A percentile compares a stretch with the other conserved stretches of the same genome.
Evolutionary conservation across 2,329 filamentous ascomycete species (phyloP).

Genomic region (Zasmidium citrigriseum): DNA sequence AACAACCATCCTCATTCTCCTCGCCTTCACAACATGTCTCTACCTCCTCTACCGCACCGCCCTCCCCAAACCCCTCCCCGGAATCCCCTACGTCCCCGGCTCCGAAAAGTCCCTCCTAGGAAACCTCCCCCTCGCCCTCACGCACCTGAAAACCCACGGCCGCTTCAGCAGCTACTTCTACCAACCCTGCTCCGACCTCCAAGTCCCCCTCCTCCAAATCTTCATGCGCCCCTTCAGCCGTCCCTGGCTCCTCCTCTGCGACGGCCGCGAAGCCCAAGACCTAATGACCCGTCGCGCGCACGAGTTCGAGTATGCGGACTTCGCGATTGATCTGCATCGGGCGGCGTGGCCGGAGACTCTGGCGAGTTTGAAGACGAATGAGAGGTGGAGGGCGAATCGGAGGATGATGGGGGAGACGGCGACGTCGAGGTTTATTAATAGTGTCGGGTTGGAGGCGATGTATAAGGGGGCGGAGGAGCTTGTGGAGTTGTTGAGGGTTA

Average conservation of each 20-base stretch:
- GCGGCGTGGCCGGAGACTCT: constrained; percentile 16
- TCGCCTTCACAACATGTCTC: not conserved
- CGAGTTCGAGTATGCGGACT: constrained; percentile 43
- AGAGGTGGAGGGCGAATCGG: not conserved
- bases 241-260: constrained; percentile 49
- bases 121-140: constrained; percentile 38
- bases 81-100: constrained; percentile 48
- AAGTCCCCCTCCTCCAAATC: constrained; percentile 42
- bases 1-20: not conserved
- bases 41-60: constrained; percentile 4
- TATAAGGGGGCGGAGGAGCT: not conserved
- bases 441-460: not conserved
- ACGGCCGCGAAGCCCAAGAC: constrained; percentile 48
- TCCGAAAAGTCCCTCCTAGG: constrained; percentile 42
- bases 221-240: constrained; percentile 49
- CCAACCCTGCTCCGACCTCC: not conserved
- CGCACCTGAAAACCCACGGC: not conserved
- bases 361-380: not conserved
- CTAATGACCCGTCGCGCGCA: constrained; percentile 46
- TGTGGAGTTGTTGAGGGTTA: not conserved
- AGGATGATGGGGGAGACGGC: not conserved
- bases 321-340: constrained; percentile 35
- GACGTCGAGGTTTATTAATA: not conserved
- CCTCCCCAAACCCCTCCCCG: constrained; percentile 47
- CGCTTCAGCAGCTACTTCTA: not conserved